These are phyloP conservation scores for Decorospora gaudefroyi DNA, from an alignment of 2,329 filamentous ascomycete species.

Conservation along the genomic window DNA sequence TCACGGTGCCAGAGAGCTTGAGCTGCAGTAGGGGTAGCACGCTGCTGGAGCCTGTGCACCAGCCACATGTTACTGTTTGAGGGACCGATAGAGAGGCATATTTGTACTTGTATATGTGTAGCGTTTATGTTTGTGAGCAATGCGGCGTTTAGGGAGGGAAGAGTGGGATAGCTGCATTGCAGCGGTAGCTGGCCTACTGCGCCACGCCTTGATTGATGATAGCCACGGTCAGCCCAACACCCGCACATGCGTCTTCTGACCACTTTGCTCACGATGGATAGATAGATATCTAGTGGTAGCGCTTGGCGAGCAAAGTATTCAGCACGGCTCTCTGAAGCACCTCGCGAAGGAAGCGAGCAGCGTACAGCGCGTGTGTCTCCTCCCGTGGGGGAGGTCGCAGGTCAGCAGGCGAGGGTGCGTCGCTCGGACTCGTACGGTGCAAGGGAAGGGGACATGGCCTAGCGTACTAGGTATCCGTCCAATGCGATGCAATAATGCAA, in stretches of 20 bases:
- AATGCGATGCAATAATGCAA: too few relatives aligned
- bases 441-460: too few relatives aligned
- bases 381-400: background rate
- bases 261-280: too few relatives aligned
- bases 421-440: too few relatives aligned
- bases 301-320: background rate
- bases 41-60: slow-evolving; percentile 18
- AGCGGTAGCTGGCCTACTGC: slow-evolving; percentile 34
- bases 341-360: slow-evolving; percentile 4
- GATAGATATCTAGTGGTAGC: too few relatives aligned
- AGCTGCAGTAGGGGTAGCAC: slow-evolving; percentile 30
- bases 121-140: slow-evolving; percentile 4
- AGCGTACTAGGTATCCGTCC: too few relatives aligned
- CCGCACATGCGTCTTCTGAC: too few relatives aligned
- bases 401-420: too few relatives aligned
- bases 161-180: background rate
- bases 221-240: too few relatives aligned
- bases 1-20: slow-evolving; percentile 42
- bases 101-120: slow-evolving; percentile 12
- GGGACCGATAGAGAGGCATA: background rate
- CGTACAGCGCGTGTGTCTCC: background rate
- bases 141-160: background rate
- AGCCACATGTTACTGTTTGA: slow-evolving; percentile 26
- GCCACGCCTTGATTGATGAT: slow-evolving; percentile 10
- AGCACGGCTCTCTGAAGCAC: background rate